Percentiles rank a stretch among this genome's conserved stretches.
phyloP scores from a whole-genome alignment of 2,329 filamentous ascomycete genomes.

The Epichloe glyceriae region DNA sequence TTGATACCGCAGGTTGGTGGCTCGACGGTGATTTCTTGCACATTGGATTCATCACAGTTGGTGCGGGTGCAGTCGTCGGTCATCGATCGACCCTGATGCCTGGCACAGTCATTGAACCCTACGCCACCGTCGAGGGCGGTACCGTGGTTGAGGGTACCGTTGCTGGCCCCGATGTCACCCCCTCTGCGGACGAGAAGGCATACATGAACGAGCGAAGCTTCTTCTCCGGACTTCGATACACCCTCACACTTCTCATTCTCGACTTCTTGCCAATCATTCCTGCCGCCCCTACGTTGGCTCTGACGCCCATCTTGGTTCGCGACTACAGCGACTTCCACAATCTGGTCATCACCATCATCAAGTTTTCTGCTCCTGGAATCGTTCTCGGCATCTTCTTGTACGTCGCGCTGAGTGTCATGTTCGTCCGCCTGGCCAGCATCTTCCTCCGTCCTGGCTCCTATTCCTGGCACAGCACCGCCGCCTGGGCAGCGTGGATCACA shows the following conservation, averaged over 20 bases:
- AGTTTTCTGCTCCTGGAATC: slow-evolving; percentile 5
- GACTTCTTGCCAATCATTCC: slow-evolving; percentile 8
- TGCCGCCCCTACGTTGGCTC: slow-evolving; percentile 4
- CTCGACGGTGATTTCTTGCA: slow-evolving; percentile 12
- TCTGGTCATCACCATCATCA: slow-evolving; percentile 3
- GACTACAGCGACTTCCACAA: slow-evolving; percentile 7
- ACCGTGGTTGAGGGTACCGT: slow-evolving; percentile 7
- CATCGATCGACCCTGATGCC: slow-evolving; percentile 10
- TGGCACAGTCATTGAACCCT: slow-evolving; percentile 8
- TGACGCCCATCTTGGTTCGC: slow-evolving; percentile 6
- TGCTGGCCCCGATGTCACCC: slow-evolving; percentile 1
- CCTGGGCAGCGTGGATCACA: slow-evolving; percentile 11
- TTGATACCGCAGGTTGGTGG: slow-evolving; percentile 12
- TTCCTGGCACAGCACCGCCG: slow-evolving; percentile 10
- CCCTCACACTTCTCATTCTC: slow-evolving; percentile 5
- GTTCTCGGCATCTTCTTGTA: slow-evolving; percentile 6
- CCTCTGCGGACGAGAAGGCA: background rate
- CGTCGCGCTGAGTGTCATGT: background rate
- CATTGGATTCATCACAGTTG: slow-evolving; percentile 8
- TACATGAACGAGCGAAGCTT: background rate
- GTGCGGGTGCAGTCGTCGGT: slow-evolving; percentile 10
- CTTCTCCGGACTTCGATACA: slow-evolving; percentile 6
- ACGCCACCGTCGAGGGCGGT: slow-evolving; percentile 8
- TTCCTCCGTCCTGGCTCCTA: slow-evolving; percentile 8
- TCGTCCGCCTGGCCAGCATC: slow-evolving; percentile 7